Percentiles rank a stretch among this genome's conserved stretches.
These are phyloP conservation scores for Dothideomycetes sp. DNA, from an alignment of 2,329 filamentous ascomycete species.

Conservation along the genomic window DNA sequence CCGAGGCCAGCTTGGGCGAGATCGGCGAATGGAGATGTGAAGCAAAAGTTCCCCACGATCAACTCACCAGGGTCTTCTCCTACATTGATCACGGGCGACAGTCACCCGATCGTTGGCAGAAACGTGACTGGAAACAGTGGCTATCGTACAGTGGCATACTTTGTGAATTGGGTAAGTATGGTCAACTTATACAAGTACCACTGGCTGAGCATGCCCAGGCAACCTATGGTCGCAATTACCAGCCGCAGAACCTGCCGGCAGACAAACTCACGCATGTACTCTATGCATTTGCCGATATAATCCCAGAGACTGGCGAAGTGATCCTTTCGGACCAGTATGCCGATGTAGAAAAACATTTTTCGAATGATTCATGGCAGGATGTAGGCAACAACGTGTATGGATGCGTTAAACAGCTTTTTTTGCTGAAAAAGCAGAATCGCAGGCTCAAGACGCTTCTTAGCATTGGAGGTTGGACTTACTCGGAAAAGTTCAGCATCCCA, in stretches of 20 bases:
- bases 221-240: conserved; percentile 76
- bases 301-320: conserved; percentile 69
- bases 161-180: conserved; percentile 52
- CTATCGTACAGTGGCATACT: conserved; percentile 62
- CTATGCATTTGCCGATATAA: conserved; percentile 84
- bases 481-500: conserved; percentile 64
- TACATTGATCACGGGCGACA: too few species aligned
- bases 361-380: conserved; percentile 55
- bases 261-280: conserved; percentile 80
- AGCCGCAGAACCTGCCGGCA: conserved; percentile 70
- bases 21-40: too few species aligned
- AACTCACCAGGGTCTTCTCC: too few species aligned
- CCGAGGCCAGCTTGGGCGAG: too few species aligned
- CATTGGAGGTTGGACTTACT: conserved; percentile 75
- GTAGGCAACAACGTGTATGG: conserved; percentile 66
- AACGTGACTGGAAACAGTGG: too few species aligned
- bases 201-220: conserved; percentile 40
- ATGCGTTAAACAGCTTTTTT: conserved; percentile 64
- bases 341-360: conserved; percentile 60
- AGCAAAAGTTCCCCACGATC: too few species aligned
- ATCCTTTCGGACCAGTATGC: conserved; percentile 60
- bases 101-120: too few species aligned
- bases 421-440: conserved; percentile 67
- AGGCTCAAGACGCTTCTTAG: conserved; percentile 72
- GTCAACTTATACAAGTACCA: background rate